phyloP scores from a whole-genome alignment of 2,329 filamentous ascomycete species.

The Fusarium austroafricanum region DNA sequence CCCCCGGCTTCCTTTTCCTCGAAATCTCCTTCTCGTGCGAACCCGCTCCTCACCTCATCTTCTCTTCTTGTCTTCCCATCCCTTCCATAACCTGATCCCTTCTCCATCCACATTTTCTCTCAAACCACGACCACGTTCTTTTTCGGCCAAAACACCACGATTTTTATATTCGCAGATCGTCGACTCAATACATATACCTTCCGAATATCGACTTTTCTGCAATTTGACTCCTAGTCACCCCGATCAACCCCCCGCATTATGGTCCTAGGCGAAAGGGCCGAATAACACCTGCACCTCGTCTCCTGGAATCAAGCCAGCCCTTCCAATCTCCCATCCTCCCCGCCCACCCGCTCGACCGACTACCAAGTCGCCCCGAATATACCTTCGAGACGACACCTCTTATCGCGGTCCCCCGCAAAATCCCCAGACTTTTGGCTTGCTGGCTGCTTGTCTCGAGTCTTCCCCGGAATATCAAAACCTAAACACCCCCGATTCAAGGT shows the following conservation, averaged over 20 bases:
- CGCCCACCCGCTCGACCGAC: constrained; percentile 35
- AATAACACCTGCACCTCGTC: constrained; percentile 51
- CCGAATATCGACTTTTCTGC: constrained; percentile 9
- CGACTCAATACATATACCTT: neutral
- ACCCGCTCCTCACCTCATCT: constrained; percentile 40
- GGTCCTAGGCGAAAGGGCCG: constrained; percentile 53
- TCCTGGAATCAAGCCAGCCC: constrained; percentile 39
- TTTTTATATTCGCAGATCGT: neutral
- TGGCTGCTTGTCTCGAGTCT: constrained; percentile 21
- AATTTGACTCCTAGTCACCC: constrained; percentile 27
- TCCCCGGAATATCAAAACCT: constrained; percentile 19
- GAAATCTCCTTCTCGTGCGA: constrained; percentile 41
- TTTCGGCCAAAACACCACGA: constrained; percentile 3
- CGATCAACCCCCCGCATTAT: constrained; percentile 48
- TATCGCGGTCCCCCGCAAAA: constrained; percentile 47
- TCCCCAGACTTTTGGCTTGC: constrained; percentile 46
- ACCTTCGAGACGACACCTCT: constrained; percentile 37
- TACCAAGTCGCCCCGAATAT: constrained; percentile 40
- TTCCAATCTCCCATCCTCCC: constrained; percentile 33
- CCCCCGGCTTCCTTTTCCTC: constrained; percentile 29
- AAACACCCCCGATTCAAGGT: constrained; percentile 22
- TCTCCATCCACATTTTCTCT: constrained; percentile 34
- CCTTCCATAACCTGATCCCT: constrained; percentile 25
- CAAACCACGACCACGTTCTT: constrained; percentile 1
- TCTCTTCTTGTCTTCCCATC: constrained; percentile 24